These are phyloP conservation scores for Cyberlindnera maclurae DNA, from an alignment of 805 yeast species.

Conservation along the genomic window DNA sequence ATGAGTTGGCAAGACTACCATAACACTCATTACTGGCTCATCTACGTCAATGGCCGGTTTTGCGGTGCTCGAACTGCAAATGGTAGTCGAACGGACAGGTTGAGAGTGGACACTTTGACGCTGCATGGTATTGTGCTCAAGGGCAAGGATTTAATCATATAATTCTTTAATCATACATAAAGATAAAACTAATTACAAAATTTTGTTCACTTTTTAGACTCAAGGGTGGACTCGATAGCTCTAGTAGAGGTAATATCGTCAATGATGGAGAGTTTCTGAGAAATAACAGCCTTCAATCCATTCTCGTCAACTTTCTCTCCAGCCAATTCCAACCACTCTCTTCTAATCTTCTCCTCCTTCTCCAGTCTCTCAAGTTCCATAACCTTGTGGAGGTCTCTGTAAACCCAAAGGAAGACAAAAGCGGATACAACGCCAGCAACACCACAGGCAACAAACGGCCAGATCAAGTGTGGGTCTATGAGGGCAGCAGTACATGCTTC, in stretches of 20 bases:
- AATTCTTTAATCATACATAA: not conserved
- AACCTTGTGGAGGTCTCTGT: conserved; percentile 15
- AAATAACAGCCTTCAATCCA: conserved; percentile 4
- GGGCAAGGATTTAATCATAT: conserved; percentile 17
- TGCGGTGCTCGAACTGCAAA: conserved; percentile 16
- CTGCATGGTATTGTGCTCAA: conserved; percentile 15
- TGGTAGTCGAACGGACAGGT: conserved; percentile 9
- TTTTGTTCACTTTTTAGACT: not conserved
- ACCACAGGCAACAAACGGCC: conserved; percentile 63
- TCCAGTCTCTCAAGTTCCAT: conserved; percentile 19
- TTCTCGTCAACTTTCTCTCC: conserved; percentile 2
- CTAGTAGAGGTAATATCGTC: not conserved
- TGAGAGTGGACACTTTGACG: conserved; percentile 19
- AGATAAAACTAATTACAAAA: not conserved
- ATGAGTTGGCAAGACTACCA: conserved; percentile 21
- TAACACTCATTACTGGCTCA: conserved; percentile 23
- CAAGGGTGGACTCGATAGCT: not conserved
- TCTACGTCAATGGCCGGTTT: conserved; percentile 26
- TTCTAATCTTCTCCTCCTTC: conserved; percentile 14
- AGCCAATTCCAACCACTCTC: not conserved
- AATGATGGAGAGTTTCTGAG: not conserved
- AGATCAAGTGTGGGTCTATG: conserved; percentile 59
- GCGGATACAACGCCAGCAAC: conserved; percentile 55
- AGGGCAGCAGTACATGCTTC: conserved; percentile 64
- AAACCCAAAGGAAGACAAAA: conserved; percentile 37